Evolutionary conservation across 768 basidiomycete species (phyloP).

Genomic region (Cantharellus anzutake): DNA sequence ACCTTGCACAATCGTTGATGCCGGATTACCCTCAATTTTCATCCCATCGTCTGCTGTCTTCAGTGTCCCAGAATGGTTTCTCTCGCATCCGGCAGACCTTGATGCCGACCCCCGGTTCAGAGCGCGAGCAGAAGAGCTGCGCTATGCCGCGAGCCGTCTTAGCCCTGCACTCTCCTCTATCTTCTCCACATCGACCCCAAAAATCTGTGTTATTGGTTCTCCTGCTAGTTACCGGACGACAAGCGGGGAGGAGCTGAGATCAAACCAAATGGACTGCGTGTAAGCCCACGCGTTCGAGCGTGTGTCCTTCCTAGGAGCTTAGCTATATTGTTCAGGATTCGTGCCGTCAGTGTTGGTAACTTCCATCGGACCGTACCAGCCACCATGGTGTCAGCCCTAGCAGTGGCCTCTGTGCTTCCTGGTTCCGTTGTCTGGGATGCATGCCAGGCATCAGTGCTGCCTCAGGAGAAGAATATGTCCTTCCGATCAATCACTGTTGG

Average conservation of each 20-base stretch:
- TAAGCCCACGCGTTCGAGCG: not conserved
- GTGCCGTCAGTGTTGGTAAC: constrained; percentile 36
- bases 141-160: constrained; percentile 10
- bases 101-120: constrained; percentile 19
- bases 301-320: too few species aligned
- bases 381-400: constrained; percentile 11
- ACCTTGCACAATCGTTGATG: not conserved
- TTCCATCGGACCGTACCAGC: constrained; percentile 17
- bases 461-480: too few species aligned
- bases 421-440: constrained; percentile 4
- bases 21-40: not conserved
- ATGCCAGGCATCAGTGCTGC: too few species aligned
- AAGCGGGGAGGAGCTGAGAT: constrained; percentile 2
- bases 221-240: constrained; percentile 7
- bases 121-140: constrained; percentile 14
- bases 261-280: constrained; percentile 19
- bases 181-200: constrained; percentile 16
- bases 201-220: constrained; percentile 12
- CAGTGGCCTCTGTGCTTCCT: constrained; percentile 6
- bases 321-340: constrained; percentile 22
- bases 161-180: constrained; percentile 29
- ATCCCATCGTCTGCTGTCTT: constrained; percentile 46
- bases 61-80: constrained; percentile 31
- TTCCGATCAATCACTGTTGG: not conserved
- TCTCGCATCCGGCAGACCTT: constrained; percentile 32